Base-by-base conservation (phyloP, 768 basidiomycete species). In the Mycena maculata region DNA sequence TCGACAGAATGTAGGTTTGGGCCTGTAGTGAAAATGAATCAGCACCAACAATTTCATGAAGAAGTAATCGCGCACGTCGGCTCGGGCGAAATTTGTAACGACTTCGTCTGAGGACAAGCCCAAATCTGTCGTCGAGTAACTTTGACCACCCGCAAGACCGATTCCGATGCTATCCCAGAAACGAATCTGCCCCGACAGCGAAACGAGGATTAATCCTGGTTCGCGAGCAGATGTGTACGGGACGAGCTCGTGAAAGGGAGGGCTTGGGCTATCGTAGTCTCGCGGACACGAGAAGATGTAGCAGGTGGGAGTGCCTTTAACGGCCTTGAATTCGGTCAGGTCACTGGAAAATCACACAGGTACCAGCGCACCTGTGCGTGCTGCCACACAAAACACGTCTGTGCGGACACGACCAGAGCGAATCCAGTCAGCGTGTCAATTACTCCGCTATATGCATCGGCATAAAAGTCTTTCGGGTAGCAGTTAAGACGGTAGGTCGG, bases 161-260 rank as follows among this genome's bases (percentile, higher is more conserved):
- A 91, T 92, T 5, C 90, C 90, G 45, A 96, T 91, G 65, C 90
- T 91, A 61, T 95, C 91, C 96, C 96, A 98, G 76, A 94, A 93
- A 39, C 93, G 88, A 60, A 94, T 80, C 68, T 89, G 82, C 5
- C 96, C 96, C 0, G 85, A 79, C 8, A 86, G 80, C 10, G 92
- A 91, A 54, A 93, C 80, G 56, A 96, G 85, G 45, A 98, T 88
- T 41, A 97, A 86, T 27, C 95, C 95, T 4, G 96, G 96, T 79
- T 98, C 96, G 44, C 92, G 87, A 15, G 87, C 84, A 5, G 84
- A 67, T 15, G 86, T 86, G 72, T 87, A 87, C 18, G 93, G 91
- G 23, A 94, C 86, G 18, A 95, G 85, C n/a, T 84, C 83, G 78
- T 88, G 85, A 41, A 87, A 79, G 15, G 87, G 83, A 39, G 87